Evolutionary conservation across 768 basidiomycete genomes (phyloP).

Genomic region (Termitomyces titanicus): DNA sequence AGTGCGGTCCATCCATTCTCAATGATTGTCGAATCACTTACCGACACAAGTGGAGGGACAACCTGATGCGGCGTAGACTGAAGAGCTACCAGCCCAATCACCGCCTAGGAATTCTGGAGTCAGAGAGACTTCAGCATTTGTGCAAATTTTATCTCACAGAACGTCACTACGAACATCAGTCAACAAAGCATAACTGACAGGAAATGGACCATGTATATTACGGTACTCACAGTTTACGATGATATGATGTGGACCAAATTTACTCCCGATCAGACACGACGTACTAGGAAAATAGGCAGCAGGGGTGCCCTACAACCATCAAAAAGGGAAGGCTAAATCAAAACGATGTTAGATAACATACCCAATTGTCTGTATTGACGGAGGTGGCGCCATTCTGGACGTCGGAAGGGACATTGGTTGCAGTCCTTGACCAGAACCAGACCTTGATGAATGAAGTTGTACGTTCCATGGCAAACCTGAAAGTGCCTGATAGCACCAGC

Average conservation of each 20-base stretch:
- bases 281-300: slow-evolving; percentile 58
- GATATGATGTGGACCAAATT: slow-evolving; percentile 58
- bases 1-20: background rate
- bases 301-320: slow-evolving; percentile 45
- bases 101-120: slow-evolving; percentile 35
- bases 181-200: background rate
- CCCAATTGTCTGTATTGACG: slow-evolving; percentile 54
- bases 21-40: slow-evolving; percentile 29
- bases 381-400: slow-evolving; percentile 34
- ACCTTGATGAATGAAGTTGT: slow-evolving; percentile 56
- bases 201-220: background rate
- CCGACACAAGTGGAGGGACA: slow-evolving; percentile 55
- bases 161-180: slow-evolving; percentile 39
- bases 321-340: background rate
- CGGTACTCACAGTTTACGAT: slow-evolving; percentile 50
- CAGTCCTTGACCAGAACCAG: slow-evolving; percentile 66
- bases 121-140: background rate
- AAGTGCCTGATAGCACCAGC: background rate
- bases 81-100: slow-evolving; percentile 47
- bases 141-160: slow-evolving; percentile 41
- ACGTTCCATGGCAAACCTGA: slow-evolving; percentile 62
- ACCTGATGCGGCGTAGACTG: slow-evolving; percentile 40
- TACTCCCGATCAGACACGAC: slow-evolving; percentile 50
- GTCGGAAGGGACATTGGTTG: slow-evolving; percentile 39
- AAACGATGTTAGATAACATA: slow-evolving; percentile 18